Conservation (phyloP, 768 basidiomycete species). For the Leccinum sublutescens region DNA sequence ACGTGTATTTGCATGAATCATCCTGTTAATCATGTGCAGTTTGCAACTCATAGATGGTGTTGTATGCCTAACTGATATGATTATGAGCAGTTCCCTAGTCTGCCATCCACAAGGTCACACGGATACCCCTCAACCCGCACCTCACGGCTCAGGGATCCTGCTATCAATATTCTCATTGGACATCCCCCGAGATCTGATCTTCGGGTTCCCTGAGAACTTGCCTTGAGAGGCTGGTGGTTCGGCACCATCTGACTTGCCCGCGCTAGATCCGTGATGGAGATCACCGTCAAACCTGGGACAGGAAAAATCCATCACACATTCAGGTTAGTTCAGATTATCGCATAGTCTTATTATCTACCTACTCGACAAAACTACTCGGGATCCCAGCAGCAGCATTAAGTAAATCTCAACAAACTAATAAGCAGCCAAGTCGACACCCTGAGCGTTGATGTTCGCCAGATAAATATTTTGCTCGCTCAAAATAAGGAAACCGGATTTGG, state of each 20-base stretch:
- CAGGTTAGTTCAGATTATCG: neutral
- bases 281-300: too few species aligned
- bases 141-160: neutral
- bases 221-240: too few species aligned
- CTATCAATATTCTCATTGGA: neutral
- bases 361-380: too few species aligned
- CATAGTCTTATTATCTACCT: neutral
- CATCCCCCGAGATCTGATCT: neutral
- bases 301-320: neutral
- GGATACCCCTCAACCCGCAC: neutral
- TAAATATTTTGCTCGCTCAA: conserved; percentile 38
- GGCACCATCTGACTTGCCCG: too few species aligned
- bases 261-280: neutral
- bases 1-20: neutral
- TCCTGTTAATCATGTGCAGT: neutral
- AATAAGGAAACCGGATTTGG: conserved; percentile 37
- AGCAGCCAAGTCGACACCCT: conserved; percentile 14
- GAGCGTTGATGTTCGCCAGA: conserved; percentile 35
- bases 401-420: neutral
- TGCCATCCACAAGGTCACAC: neutral
- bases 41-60: neutral
- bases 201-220: too few species aligned
- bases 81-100: neutral
- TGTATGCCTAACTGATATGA: neutral
- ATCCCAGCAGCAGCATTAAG: too few species aligned